Base-by-base conservation (phyloP, 2,329 filamentous ascomycete species). In the Phyllosticta capitalensis region DNA sequence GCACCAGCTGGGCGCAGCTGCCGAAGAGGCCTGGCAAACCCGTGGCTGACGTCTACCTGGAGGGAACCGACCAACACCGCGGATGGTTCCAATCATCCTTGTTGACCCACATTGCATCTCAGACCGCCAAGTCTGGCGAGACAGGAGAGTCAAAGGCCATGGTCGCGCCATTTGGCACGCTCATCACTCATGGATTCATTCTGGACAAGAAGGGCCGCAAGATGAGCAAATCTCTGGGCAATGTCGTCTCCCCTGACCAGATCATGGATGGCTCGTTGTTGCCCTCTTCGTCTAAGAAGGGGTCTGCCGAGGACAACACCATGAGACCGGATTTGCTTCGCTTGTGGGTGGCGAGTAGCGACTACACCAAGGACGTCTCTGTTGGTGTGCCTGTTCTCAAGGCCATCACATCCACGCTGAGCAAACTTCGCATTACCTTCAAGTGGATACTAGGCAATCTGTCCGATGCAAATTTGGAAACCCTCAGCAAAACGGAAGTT, bases 31-130 rank as follows among this genome's bases (percentile, higher is more conserved):
- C 61, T 6, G 68, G 72, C 26, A 64, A 69, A 58, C 64, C 85
- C 71, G 63, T 78, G 22, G 90, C 90, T 0, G 91, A 99, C 70
- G 82, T 97, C 22, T 97, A 95, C 69, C 81, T 97, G 2, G 94
- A 99, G 75, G 94, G 94, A 30, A 89, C 88, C 3, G 94, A 99
- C 71, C 94, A 99, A 71, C 94, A 99, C 73, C 87, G 94, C 48
- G 94, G 94, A 28, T 99, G 94, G 94, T 99, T 99, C 71, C 94
- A 99, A 73, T 97, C 94, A 6, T 95, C 91, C 63, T 81, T 99
- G 10, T 80, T 99, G 59, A 97, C 94, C 0, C 85, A 90, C 55
- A 82, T 95, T 28, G 89, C 92, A 0, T 79, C 81, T 2, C 81
- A 85, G 65, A 56, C 48, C 19, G 49, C 30, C 21, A 60, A 54